Conservation (phyloP, 345 rosid species). For the Melaleuca quinquenervia region DNA sequence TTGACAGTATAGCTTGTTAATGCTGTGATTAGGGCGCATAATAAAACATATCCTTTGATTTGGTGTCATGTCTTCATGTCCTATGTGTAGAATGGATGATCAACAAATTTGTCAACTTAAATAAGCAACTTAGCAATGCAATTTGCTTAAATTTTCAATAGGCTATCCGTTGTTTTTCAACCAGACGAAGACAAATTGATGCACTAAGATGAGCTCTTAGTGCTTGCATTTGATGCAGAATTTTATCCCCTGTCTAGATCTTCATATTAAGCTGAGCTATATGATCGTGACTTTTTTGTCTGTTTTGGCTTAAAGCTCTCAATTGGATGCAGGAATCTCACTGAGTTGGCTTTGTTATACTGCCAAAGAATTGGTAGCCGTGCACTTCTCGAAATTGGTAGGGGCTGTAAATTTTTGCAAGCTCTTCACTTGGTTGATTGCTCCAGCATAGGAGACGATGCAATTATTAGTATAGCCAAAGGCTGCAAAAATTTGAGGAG, state of each 20-base stretch:
- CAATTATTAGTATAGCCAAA: conserved; percentile 63
- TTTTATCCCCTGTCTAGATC: background rate
- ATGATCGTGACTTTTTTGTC: background rate
- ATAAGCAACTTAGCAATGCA: background rate
- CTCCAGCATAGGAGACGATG: conserved; percentile 69
- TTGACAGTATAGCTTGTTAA: background rate
- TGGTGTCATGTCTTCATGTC: background rate
- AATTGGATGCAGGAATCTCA: conserved; percentile 44
- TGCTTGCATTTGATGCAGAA: background rate
- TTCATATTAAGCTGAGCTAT: background rate
- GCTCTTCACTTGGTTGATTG: conserved; percentile 87
- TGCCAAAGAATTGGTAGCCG: conserved; percentile 72
- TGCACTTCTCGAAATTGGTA: conserved; percentile 70
- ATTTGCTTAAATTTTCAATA: background rate
- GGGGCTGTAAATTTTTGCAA: conserved; percentile 65
- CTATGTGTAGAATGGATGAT: background rate
- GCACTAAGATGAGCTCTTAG: background rate
- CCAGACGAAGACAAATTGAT: too few species aligned
- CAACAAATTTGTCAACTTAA: background rate
- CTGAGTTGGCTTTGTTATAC: conserved; percentile 71
- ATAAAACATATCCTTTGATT: background rate
- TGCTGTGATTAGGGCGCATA: background rate
- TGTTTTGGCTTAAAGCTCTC: conserved; percentile 8
- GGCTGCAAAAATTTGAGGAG: conserved; percentile 79
- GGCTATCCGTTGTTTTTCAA: background rate